Conservation (phyloP, 2,329 filamentous ascomycete genomes). For the Clarireedia paspali region DNA sequence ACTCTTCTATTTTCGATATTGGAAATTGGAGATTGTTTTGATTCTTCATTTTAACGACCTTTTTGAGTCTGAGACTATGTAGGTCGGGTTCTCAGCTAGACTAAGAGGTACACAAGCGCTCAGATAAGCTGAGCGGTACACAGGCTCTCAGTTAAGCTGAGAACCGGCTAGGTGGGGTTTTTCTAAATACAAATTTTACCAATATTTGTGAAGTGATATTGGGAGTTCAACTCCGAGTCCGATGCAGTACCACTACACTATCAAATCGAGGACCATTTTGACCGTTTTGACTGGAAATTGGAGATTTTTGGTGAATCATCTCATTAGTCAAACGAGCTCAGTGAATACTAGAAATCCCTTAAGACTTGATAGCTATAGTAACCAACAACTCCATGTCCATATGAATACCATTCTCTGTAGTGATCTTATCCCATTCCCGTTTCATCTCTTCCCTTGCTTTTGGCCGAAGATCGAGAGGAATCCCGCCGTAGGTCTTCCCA, state of each 20-base stretch:
- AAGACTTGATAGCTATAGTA: slow-evolving; percentile 9
- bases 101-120: too few relatives aligned
- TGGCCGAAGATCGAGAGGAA: slow-evolving; percentile 8
- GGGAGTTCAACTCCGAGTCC: background rate
- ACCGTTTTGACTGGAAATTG: background rate
- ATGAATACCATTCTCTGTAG: slow-evolving; percentile 3
- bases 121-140: background rate
- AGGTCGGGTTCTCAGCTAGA: too few relatives aligned
- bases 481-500: slow-evolving; percentile 9
- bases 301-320: background rate
- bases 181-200: background rate
- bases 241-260: background rate
- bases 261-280: too few relatives aligned
- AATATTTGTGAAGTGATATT: background rate
- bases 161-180: too few relatives aligned
- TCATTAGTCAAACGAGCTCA: background rate
- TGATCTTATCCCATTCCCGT: slow-evolving; percentile 9
- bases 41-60: background rate
- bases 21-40: background rate
- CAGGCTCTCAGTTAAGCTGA: too few relatives aligned
- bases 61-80: too few relatives aligned
- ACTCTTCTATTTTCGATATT: background rate
- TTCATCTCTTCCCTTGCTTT: slow-evolving; percentile 9
- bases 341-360: background rate
- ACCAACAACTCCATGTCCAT: slow-evolving; percentile 15